Percentiles rank a stretch among this genome's conserved stretches.
phyloP scores from a whole-genome alignment of 768 basidiomycete species.

The Chalciporus chontae region DNA sequence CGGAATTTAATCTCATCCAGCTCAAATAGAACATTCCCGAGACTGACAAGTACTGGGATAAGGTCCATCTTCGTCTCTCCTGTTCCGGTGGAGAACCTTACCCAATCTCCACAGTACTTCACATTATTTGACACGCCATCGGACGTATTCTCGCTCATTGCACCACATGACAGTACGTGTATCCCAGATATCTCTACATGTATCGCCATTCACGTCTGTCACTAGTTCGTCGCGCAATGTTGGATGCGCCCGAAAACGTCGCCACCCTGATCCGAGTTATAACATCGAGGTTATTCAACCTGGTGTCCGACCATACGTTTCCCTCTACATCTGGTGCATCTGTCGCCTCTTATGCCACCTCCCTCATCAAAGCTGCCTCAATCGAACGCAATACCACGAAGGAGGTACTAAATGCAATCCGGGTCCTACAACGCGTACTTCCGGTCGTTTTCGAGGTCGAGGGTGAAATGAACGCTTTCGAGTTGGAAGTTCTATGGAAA shows the following conservation, averaged over 20 bases:
- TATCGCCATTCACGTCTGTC: constrained; percentile 5
- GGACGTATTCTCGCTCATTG: constrained; percentile 87
- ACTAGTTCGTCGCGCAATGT: constrained; percentile 76
- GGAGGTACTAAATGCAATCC: constrained; percentile 89
- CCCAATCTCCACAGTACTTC: constrained; percentile 55
- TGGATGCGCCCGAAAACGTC: constrained; percentile 83
- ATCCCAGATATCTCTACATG: constrained; percentile 2
- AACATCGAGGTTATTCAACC: constrained; percentile 64
- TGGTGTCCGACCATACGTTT: constrained; percentile 78
- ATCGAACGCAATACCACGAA: constrained; percentile 69
- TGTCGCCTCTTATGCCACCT: constrained; percentile 63
- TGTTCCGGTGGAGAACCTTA: background rate
- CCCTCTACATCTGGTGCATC: constrained; percentile 55
- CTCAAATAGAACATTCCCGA: constrained; percentile 71
- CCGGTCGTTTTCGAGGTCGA: constrained; percentile 87
- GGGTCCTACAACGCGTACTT: constrained; percentile 83
- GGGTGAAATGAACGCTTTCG: constrained; percentile 68
- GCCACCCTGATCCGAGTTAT: constrained; percentile 75
- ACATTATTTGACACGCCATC: constrained; percentile 84
- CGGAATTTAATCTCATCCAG: background rate
- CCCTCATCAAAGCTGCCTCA: constrained; percentile 60
- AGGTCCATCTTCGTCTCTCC: constrained; percentile 45
- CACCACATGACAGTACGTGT: constrained; percentile 75
- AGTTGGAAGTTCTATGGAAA: constrained; percentile 82
- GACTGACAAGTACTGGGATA: constrained; percentile 85